These are phyloP conservation scores for Crithidia expoeki DNA, from an alignment of 208 protist genomes.

Conservation along the genomic window DNA sequence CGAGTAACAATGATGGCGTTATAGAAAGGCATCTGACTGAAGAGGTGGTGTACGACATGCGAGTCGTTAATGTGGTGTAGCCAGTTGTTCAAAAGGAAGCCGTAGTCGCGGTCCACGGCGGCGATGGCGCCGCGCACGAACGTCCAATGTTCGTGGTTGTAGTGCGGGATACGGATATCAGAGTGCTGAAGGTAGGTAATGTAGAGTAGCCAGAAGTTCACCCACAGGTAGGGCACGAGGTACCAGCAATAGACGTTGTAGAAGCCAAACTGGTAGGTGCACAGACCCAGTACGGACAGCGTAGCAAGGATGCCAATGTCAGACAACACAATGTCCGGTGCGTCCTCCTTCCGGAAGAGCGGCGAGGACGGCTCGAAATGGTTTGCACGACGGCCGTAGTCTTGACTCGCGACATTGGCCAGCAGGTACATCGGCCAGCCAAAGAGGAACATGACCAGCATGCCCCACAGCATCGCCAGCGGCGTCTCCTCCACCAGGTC, in stretches of 20 bases:
- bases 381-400: slow-evolving; percentile 70
- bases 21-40: slow-evolving; percentile 94
- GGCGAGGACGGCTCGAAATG: slow-evolving; percentile 88
- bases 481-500: slow-evolving; percentile 78
- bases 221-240: slow-evolving; percentile 80
- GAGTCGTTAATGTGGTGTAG: slow-evolving; percentile 95
- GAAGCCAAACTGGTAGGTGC: slow-evolving; percentile 57
- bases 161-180: slow-evolving; percentile 92
- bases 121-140: slow-evolving; percentile 92
- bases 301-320: slow-evolving; percentile 69
- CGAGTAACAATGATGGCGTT: slow-evolving; percentile 88
- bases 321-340: slow-evolving; percentile 68
- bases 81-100: slow-evolving; percentile 79
- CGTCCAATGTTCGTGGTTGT: slow-evolving; percentile 90
- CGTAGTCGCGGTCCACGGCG: slow-evolving; percentile 92
- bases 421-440: slow-evolving; percentile 93
- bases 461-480: slow-evolving; percentile 48
- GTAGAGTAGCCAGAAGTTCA: slow-evolving; percentile 92
- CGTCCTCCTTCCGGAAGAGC: slow-evolving; percentile 81
- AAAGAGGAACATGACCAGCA: slow-evolving; percentile 79
- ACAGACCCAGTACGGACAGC: slow-evolving; percentile 48
- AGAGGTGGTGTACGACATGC: slow-evolving; percentile 95
- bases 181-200: slow-evolving; percentile 96
- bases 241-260: slow-evolving; percentile 79
- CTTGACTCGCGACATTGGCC: slow-evolving; percentile 73